Base-by-base conservation (phyloP, 306 rosid genomes). In the Gynostemma pentaphyllum region DNA sequence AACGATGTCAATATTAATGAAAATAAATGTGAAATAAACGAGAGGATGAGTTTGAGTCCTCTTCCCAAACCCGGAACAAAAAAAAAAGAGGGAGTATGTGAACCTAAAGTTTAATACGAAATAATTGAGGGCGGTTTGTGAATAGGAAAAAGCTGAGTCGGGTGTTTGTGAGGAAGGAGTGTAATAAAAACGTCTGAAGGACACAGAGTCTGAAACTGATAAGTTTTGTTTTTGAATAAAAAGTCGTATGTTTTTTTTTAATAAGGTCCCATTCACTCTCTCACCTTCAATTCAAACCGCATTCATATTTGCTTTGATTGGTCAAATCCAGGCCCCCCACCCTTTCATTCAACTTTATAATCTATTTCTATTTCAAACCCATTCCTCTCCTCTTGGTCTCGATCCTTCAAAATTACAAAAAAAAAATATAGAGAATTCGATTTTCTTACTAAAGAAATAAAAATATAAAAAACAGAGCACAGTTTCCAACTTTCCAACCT, bases 271-370 rank as follows among this genome's bases (percentile, higher is more conserved):
- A n/a, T n/a, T n/a, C n/a, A n/a, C n/a, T 39, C 14, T 1, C 44
- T 14, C 44, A 39, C 44, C 44, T 39, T 9, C 44, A 7, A n/a
- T n/a, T n/a, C n/a, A 39, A 39, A 6, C 44, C 44, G 12, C 44
- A 39, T 39, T 39, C 44, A 39, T 39, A 14, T 12, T 9, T 12
- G 18, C 28, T 21, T 45, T 36, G 18, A 57, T 59, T 59, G 18
- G 64, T 59, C 64, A 59, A 37, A 59, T 57, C 29, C 21, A 18
- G 21, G 64, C 45, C 64, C 64, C 64, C 34, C 46, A 18, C n/a
- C n/a, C n/a, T n/a, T n/a, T n/a, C 64, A 18, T 34, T 10, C 9
- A 9, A 11, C 30, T 34, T 57, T 59, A 23, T 56, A 9, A n/a
- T n/a, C n/a, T n/a, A n/a, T n/a, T n/a, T 34, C 34, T 1, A 42